These are phyloP conservation scores for Ustilago tritici DNA, from an alignment of 1,284 basidiomycete species.

Conservation along the genomic window DNA sequence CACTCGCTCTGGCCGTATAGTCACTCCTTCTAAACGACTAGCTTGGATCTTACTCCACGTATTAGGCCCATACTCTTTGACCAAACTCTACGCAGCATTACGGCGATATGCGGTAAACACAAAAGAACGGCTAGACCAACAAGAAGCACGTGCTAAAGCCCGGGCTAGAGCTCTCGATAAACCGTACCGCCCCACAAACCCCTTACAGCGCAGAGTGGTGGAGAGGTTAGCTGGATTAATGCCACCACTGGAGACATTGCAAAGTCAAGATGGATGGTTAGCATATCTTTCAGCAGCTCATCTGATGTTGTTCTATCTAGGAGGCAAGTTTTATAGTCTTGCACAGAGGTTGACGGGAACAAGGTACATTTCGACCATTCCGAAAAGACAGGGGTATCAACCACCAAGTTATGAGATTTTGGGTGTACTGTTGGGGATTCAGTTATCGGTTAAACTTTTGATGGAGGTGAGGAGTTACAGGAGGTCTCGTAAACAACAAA, in stretches of 20 bases:
- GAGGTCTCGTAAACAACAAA: conserved; percentile 1
- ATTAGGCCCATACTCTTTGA: conserved; percentile 65
- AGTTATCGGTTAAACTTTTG: conserved; percentile 64
- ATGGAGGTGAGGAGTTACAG: conserved; percentile 17
- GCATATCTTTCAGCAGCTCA: conserved; percentile 68
- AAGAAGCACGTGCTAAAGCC: conserved; percentile 25
- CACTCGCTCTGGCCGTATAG: conserved; percentile 55
- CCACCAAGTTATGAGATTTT: conserved; percentile 70
- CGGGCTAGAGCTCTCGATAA: conserved; percentile 25
- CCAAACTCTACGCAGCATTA: conserved; percentile 56
- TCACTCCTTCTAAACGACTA: conserved; percentile 50
- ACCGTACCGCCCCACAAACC: conserved; percentile 2
- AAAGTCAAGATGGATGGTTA: conserved; percentile 61
- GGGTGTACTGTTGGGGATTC: conserved; percentile 68
- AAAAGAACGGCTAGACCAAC: conserved; percentile 16
- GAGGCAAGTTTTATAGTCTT: conserved; percentile 69
- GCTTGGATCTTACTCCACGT: conserved; percentile 66
- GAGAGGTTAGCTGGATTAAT: conserved; percentile 38
- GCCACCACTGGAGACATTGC: conserved; percentile 66
- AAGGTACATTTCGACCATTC: conserved; percentile 62
- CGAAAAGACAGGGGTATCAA: conserved; percentile 40
- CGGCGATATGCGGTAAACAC: conserved; percentile 35
- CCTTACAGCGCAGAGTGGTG: conserved; percentile 16
- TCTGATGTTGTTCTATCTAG: conserved; percentile 71
- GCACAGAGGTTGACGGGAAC: conserved; percentile 69